Evolutionary conservation across 352 stramenopile genomes (phyloP), one percentile per base, ranked within the genome.

Genomic region (Phytophthora citricola): DNA sequence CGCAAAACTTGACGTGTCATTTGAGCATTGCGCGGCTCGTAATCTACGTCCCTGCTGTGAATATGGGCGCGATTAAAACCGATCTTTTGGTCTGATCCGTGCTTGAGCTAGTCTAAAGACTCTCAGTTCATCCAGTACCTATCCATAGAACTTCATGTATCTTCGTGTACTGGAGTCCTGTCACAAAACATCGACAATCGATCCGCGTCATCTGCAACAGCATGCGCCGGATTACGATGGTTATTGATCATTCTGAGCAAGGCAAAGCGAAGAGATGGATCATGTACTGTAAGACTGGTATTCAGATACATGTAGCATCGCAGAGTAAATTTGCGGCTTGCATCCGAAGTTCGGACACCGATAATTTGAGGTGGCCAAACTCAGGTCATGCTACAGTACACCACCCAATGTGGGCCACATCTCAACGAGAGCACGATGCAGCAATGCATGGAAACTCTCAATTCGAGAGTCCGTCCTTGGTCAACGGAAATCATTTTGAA

Each of bases 21-120:
- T 32, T 32, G 29, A 32, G 29, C 29, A 10, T 32, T 43, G 38
- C 38, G 7, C 22, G 38, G 38, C 38, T 43, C 38, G n/a, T 55
- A 55, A 55, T 44, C 31, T 41, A 9, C 15, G 38, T 10, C 38
- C 5, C 38, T 43, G 36, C 14, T 43, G 31, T 34, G 31, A 27
- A 51, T 9, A 26, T 51, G 15, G 17, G 46, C 46, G 43, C 24
- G 29, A 53, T 53, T 53, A 40, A 53, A 53, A 29, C 46, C n/a
- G 26, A 41, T 41, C 46, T 24, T 9, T 52, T 40, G 46, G 29
- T 53, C 29, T 14, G 15, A 53, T 43, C 38, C 7, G 14, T 9
- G 14, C 0, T 20, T n/a, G 14, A 43, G 38, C 12, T 43, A 2
- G 29, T 34, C 29, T 10, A 10, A 34, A 34, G 29, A 34, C 29